Conservation (phyloP, 2,329 filamentous ascomycete species). For the Fusarium tupiense region DNA sequence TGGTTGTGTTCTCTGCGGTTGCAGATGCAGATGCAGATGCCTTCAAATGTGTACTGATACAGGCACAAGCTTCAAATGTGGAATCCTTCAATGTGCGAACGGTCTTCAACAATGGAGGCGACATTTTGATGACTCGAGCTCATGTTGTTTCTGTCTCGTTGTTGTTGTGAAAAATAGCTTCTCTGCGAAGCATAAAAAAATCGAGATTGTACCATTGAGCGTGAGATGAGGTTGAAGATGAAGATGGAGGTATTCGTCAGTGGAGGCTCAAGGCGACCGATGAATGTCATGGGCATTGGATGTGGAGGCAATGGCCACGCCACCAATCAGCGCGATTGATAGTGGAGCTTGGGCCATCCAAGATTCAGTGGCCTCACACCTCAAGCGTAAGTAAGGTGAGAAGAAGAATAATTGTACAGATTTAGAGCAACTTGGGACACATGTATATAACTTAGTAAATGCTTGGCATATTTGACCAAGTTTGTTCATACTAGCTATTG, state of each 20-base stretch:
- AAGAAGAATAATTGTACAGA: background rate
- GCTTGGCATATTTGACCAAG: background rate
- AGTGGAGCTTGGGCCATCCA: background rate
- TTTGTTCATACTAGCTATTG: background rate
- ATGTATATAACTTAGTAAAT: background rate
- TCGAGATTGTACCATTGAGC: background rate
- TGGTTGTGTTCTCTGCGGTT: background rate
- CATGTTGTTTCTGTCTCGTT: background rate
- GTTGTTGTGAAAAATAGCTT: background rate
- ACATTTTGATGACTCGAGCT: conserved; percentile 10
- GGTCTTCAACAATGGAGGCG: conserved; percentile 12
- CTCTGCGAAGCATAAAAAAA: background rate
- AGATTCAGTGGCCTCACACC: background rate
- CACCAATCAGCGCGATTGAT: background rate
- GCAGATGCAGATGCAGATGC: background rate
- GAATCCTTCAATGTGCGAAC: conserved; percentile 30
- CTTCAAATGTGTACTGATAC: conserved; percentile 22
- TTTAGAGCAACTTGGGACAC: background rate
- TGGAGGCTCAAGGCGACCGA: background rate
- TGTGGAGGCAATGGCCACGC: background rate
- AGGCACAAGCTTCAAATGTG: conserved; percentile 28
- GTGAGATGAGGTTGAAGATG: background rate
- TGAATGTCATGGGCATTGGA: conserved; percentile 2
- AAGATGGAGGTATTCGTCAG: background rate
- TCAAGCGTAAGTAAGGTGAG: fast-evolving